Base-by-base conservation (phyloP, 805 yeast species). In the Yarrowia hollandica region DNA sequence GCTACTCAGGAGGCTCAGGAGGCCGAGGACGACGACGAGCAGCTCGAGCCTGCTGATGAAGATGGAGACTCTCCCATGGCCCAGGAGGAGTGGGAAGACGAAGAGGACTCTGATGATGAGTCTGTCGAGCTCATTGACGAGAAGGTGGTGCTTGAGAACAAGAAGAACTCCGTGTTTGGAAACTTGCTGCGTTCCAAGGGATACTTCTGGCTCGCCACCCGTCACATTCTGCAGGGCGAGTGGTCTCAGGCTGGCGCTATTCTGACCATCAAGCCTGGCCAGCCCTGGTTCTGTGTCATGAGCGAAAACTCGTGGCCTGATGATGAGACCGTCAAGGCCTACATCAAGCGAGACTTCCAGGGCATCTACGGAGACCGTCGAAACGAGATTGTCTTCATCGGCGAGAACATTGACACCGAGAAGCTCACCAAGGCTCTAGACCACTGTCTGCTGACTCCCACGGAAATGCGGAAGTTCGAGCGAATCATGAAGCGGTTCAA, bases 351-450 rank as follows among this genome's bases (percentile, higher is more conserved):
- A 22, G 79, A 77, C 50, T 72, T 75, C 65, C 63, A 71, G 42
- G 77, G 76, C 1, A 67, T 69, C 23, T 69, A 68, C 61, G 80
- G 79, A 3, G 80, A 78, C 60, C 70, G 80, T 42, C 66, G 78
- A 41, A 76, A 78, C 60, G 80, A 78, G 62, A 61, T 78, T 21
- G 81, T 78, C 1, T 74, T 77, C 60, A 77, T 78, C 61, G 81
- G 80, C 1, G 65, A 75, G 16, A 65, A 69, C 11, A 63, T 77
- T 5, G 67, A 76, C 54, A 67, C 68, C 44, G 60, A 54, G 4
- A 65, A 63, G 11, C 61, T 77, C 7, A 64, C 70, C 8, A 62
- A 68, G 33, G 71, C 61, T 1, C 62, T 78, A 42, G 76, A 78
- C 60, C 55, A 64, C 7, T 77, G 80, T 62, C 67, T 78, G 54